Base-by-base conservation (phyloP, 2,329 filamentous ascomycete species). In the Cladophialophora psammophila region DNA sequence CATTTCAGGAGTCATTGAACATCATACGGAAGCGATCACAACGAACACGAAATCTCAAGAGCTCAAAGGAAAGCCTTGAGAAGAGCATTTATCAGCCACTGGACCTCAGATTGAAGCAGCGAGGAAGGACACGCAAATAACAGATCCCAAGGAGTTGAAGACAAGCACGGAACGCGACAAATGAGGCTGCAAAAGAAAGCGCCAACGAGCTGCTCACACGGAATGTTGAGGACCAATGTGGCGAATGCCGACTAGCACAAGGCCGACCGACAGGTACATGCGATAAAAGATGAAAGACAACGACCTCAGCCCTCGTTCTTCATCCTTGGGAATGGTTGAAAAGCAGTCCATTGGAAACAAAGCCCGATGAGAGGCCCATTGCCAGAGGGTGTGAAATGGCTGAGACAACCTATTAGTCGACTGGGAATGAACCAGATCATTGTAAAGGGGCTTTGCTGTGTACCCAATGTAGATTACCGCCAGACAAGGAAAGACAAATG, bases 1-100 rank as follows among this genome's bases (percentile, higher is more conserved):
- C 45, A 31, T 6, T 18, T 36, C 57, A 1, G 9, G 12, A 31
- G 26, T 20, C 45, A n/a, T 36, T 10, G 40, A 60, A 31, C 18
- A 42, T 2, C 42, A 18, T 32, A 38, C 31, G 2, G 18, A 42
- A 13, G 38, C 12, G 18, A 6, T 45, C 36, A 48, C 56, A 8
- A 15, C 32, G 38, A 59, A 15, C 20, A 18, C 26, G 38, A 15
- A 59, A 13, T 20, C 56, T 9, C 56, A 59, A 31, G 36, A 59
- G n/a, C 40, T 60, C 8, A 40, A 34, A 34, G n/a, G 13, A 20
- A 48, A 60, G 7, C 2, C 32, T 26, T 7, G 4, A 26, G 26
- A 50, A 26, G 15, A 60, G 15, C 9, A 60, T 18, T 13, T n/a
- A 3, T 26, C 36, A 20, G 13, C 31, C 13, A 36, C 18, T 36